phyloP scores from a whole-genome alignment of 306 rosid genomes.

The Sicyos edulis region DNA sequence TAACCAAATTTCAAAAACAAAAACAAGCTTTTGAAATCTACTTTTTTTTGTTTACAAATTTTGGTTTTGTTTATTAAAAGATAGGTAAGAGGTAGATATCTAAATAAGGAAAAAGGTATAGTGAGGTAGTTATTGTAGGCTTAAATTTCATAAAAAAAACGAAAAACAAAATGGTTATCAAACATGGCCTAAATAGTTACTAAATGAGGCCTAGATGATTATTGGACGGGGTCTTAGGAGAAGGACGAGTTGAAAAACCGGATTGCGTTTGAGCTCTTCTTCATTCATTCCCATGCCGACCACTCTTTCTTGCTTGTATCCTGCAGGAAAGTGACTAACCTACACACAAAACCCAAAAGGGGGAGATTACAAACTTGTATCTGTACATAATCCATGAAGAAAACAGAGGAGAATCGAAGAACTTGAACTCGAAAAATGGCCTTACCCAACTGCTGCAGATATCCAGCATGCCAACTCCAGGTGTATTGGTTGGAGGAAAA shows the following conservation, averaged over 20 bases:
- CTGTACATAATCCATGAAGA: not conserved
- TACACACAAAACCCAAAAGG: constrained; percentile 29
- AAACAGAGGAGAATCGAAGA: not conserved
- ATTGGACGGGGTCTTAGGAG: not conserved
- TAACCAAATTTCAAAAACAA: no score
- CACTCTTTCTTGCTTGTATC: constrained; percentile 68
- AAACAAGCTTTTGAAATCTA: no score
- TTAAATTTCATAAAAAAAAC: no score
- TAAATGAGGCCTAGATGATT: no score
- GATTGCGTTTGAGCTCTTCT: constrained; percentile 67
- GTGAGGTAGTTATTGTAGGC: no score
- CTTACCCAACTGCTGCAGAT: constrained; percentile 90
- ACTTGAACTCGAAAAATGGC: constrained; percentile 3
- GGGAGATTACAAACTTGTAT: not conserved
- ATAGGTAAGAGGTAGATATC: no score
- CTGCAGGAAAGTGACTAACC: constrained; percentile 84
- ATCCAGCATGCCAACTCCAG: constrained; percentile 66
- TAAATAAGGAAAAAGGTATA: no score
- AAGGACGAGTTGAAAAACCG: constrained; percentile 32
- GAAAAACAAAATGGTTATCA: no score
- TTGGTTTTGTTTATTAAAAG: no score
- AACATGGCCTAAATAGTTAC: no score
- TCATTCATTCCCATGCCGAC: constrained; percentile 80
- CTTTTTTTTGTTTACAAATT: no score
- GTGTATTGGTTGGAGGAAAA: constrained; percentile 65